Conservation (phyloP, 768 basidiomycete genomes). For the Phlebiopsis flavidoalba region DNA sequence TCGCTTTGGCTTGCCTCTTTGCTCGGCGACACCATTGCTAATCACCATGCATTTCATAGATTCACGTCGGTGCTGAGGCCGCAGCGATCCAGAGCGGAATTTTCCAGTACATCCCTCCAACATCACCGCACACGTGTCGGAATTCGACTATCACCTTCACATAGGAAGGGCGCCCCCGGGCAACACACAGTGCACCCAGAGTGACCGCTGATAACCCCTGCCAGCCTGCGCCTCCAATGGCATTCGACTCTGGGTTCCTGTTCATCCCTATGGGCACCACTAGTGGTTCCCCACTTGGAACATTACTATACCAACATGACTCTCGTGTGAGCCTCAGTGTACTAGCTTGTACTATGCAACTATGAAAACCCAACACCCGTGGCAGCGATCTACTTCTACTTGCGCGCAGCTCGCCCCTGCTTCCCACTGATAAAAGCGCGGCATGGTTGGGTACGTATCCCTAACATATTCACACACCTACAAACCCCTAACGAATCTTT, state of each 20-base stretch:
- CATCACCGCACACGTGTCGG: slow-evolving; percentile 39
- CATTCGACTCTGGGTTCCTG: slow-evolving; percentile 53
- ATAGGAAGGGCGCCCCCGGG: slow-evolving; percentile 46
- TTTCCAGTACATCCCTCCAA: slow-evolving; percentile 39
- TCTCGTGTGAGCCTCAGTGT: slow-evolving; percentile 35
- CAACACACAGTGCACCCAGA: slow-evolving; percentile 53
- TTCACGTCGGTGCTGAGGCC: slow-evolving; percentile 35
- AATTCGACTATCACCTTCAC: slow-evolving; percentile 44
- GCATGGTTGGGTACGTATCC: slow-evolving; percentile 28
- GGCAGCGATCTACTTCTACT: slow-evolving; percentile 53
- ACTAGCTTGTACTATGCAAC: neutral
- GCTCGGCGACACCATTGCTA: neutral
- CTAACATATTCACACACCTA: neutral
- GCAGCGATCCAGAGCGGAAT: slow-evolving; percentile 27
- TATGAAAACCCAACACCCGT: neutral
- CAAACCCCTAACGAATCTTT: neutral
- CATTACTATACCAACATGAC: slow-evolving; percentile 46
- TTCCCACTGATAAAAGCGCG: slow-evolving; percentile 40
- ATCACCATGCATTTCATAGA: slow-evolving; percentile 9
- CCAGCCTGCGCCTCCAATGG: slow-evolving; percentile 37
- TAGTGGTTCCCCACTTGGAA: slow-evolving; percentile 38
- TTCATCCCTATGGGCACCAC: slow-evolving; percentile 28
- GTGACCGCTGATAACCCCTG: slow-evolving; percentile 42
- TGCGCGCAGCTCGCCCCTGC: slow-evolving; percentile 41
- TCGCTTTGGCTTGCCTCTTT: neutral